phyloP scores from a whole-genome alignment of 2,329 filamentous ascomycete species.

The Sclerotinia spermophila region DNA sequence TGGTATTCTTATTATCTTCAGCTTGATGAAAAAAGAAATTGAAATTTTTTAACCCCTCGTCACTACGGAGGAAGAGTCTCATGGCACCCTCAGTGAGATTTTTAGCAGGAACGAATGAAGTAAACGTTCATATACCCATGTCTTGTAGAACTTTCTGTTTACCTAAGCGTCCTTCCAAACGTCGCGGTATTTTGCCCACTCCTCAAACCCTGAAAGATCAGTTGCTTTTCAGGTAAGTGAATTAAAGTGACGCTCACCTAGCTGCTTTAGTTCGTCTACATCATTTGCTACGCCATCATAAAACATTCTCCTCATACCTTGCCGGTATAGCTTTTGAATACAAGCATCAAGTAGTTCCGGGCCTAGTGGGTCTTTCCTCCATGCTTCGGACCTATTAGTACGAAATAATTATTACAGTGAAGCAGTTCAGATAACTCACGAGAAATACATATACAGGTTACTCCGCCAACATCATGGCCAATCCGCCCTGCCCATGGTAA shows the following conservation, averaged over 20 bases:
- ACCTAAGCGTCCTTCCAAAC: slow-evolving; percentile 45
- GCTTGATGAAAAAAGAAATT: background rate
- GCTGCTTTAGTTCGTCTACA: slow-evolving; percentile 47
- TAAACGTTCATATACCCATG: background rate
- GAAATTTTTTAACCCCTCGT: background rate
- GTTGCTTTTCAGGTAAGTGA: background rate
- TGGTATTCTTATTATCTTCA: slow-evolving; percentile 1
- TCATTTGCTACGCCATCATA: slow-evolving; percentile 53
- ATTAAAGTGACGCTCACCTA: slow-evolving; percentile 44
- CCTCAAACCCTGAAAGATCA: slow-evolving; percentile 48
- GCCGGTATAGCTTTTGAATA: slow-evolving; percentile 44
- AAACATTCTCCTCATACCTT: slow-evolving; percentile 53
- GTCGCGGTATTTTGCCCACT: slow-evolving; percentile 56
- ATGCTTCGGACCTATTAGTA: slow-evolving; percentile 23
- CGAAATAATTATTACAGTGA: background rate
- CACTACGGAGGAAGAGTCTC: background rate
- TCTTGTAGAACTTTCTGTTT: background rate
- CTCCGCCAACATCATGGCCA: slow-evolving; percentile 51
- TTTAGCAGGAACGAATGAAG: background rate
- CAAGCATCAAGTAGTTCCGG: slow-evolving; percentile 53
- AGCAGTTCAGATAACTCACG: slow-evolving; percentile 42
- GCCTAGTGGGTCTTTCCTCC: slow-evolving; percentile 45
- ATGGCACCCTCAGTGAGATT: background rate
- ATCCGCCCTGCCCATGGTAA: slow-evolving; percentile 54
- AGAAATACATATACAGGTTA: slow-evolving; percentile 57